Percentiles rank a stretch among this genome's conserved stretches.
phyloP scores from a whole-genome alignment of 306 rosid genomes.

The Rosa multiflora region DNA sequence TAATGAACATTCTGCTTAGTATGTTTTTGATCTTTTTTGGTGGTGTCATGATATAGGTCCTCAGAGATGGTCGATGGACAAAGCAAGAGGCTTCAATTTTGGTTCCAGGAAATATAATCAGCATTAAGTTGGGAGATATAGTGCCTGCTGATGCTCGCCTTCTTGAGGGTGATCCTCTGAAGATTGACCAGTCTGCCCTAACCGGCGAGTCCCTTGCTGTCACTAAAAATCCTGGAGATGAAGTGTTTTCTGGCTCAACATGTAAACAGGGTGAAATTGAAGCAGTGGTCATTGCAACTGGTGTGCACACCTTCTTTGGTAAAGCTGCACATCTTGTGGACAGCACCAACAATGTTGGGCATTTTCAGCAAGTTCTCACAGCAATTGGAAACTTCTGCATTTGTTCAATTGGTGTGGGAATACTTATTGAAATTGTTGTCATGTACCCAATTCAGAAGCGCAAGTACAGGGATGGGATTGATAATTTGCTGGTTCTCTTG shows the following conservation, averaged over 20 bases:
- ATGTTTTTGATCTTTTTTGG: slow-evolving; percentile 25
- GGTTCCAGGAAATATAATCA: slow-evolving; percentile 95
- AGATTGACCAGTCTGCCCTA: slow-evolving; percentile 96
- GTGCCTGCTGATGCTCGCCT: slow-evolving; percentile 99
- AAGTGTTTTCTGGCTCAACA: slow-evolving; percentile 96
- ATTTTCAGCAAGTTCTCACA: slow-evolving; percentile 97
- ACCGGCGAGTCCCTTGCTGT: slow-evolving; percentile 98
- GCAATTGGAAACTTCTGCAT: slow-evolving; percentile 98
- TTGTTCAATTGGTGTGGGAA: slow-evolving; percentile 90
- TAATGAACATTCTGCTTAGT: background rate
- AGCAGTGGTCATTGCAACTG: slow-evolving; percentile 97
- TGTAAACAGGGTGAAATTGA: slow-evolving; percentile 98
- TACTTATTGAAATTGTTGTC: slow-evolving; percentile 69
- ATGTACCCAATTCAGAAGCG: slow-evolving; percentile 96
- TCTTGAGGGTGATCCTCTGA: slow-evolving; percentile 96
- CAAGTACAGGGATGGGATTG: slow-evolving; percentile 88
- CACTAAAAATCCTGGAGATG: slow-evolving; percentile 88
- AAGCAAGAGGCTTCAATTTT: slow-evolving; percentile 96
- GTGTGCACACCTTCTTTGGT: slow-evolving; percentile 98
- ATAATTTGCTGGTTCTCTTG: slow-evolving; percentile 90
- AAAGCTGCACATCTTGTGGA: slow-evolving; percentile 98
- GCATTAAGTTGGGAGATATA: slow-evolving; percentile 94
- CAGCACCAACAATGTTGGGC: slow-evolving; percentile 98
- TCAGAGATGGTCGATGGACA: slow-evolving; percentile 88
- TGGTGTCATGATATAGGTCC: slow-evolving; percentile 51